Conservation (phyloP, 2,329 filamentous ascomycete genomes). For the Neoarthrinium moseri region DNA sequence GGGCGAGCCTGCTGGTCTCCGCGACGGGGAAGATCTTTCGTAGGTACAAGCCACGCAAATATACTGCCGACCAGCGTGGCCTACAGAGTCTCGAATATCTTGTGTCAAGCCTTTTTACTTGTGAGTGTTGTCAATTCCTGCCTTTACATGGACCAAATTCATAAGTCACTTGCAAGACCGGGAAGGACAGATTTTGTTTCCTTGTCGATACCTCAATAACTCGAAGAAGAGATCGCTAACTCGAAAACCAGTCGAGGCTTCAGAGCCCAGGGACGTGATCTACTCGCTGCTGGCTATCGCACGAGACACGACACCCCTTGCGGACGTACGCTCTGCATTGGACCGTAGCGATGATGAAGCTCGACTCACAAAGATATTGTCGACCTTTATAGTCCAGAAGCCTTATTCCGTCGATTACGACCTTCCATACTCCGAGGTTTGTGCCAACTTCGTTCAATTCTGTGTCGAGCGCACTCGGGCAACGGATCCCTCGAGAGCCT, state of each 20-base stretch:
- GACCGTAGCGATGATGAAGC: background rate
- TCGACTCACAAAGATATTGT: constrained; percentile 12
- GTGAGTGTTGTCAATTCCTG: too few relatives aligned
- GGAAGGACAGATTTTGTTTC: too few relatives aligned
- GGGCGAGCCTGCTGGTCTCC: constrained; percentile 33
- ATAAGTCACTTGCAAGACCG: too few relatives aligned
- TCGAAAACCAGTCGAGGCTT: too few relatives aligned
- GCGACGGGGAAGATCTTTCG: constrained; percentile 32
- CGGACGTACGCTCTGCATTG: background rate
- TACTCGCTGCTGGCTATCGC: constrained; percentile 33
- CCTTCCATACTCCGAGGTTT: constrained; percentile 27
- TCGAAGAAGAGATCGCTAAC: too few relatives aligned
- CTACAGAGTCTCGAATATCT: constrained; percentile 33
- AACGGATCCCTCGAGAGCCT: constrained; percentile 20
- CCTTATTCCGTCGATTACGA: constrained; percentile 32
- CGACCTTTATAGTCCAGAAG: constrained; percentile 20
- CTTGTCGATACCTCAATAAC: too few relatives aligned
- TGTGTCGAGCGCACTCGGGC: constrained; percentile 17
- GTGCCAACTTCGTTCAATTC: constrained; percentile 32
- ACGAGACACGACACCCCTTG: constrained; percentile 25
- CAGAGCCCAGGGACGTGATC: constrained; percentile 27
- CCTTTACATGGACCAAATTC: too few relatives aligned
- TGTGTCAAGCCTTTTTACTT: constrained; percentile 30
- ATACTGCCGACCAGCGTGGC: too few relatives aligned
- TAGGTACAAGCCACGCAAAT: constrained; percentile 10